Evolutionary conservation across 73 alveolate genomes (phyloP).

Genomic region (Uronychia binucleata): DNA sequence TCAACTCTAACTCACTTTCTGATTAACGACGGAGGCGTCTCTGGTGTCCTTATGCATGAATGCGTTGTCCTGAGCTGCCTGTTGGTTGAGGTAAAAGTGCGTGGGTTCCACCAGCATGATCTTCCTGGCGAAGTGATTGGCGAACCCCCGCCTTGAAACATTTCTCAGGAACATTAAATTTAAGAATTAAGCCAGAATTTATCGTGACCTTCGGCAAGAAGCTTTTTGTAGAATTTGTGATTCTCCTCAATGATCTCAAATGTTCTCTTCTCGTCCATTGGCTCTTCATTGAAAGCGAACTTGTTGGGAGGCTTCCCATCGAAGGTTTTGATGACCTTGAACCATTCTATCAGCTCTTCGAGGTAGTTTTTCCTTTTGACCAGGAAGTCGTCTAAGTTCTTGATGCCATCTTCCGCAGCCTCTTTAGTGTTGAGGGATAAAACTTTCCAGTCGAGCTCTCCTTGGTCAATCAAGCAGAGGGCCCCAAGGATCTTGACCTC

Average conservation of each 20-base stretch:
- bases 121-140: constrained; percentile 44
- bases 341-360: constrained; percentile 69
- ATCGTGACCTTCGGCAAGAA: not conserved
- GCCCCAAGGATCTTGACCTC: constrained; percentile 82
- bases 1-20: constrained; percentile 31
- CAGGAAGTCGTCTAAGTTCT: constrained; percentile 46
- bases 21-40: constrained; percentile 1
- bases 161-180: not conserved
- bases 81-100: constrained; percentile 71
- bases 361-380: constrained; percentile 45
- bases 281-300: constrained; percentile 65
- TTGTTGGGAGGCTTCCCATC: constrained; percentile 87
- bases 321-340: constrained; percentile 72
- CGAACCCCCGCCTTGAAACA: not conserved
- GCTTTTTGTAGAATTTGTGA: not conserved
- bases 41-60: constrained; percentile 63
- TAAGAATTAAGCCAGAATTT: not conserved
- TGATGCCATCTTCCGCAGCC: constrained; percentile 27
- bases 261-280: not conserved
- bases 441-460: constrained; percentile 91
- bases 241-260: not conserved
- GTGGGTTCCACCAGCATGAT: constrained; percentile 83
- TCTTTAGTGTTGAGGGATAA: constrained; percentile 62
- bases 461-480: constrained; percentile 88
- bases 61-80: constrained; percentile 76